Evolutionary conservation across 2,329 filamentous ascomycete species (phyloP), one percentile per base, ranked within the genome.

Genomic region (Penicillium sp.): DNA sequence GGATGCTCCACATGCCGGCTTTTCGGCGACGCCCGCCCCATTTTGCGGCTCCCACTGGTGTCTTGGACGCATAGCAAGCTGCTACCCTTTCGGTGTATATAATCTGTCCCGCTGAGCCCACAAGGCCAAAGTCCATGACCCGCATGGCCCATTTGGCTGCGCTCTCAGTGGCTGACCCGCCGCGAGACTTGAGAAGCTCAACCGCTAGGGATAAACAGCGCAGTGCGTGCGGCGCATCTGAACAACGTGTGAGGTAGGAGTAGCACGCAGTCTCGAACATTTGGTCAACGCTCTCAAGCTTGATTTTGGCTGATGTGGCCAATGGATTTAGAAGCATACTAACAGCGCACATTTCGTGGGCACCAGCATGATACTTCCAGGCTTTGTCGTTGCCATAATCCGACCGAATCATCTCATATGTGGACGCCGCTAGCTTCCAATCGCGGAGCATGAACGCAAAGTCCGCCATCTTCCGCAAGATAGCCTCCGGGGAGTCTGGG

Each of bases 371-470:
- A 68, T 97, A 90, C 65, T 86, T 90, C 94, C 94, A 99, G 1
- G 94, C 95, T 72, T 97, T 97, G 70, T 97, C 92, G 69, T 94
- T 94, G 68, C 86, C 87, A 72, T 93, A 99, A 71, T 99, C 95
- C 8, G 87, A 84, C 50, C 91, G 85, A 9, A 99, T 77, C 6
- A 99, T 82, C 54, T 99, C 93, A 70, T 97, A 99, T 0, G 90
- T 96, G 13, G 88, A 91, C 64, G 94, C 85, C 10, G 94, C 90
- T 35, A 99, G 78, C 73, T 95, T 97, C 86, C 89, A 99, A 72
- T 99, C 95, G 32, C 94, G 85, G 37, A 99, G 81, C 92, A 99
- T 97, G 68, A 99, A 96, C 12, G 91, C 87, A 74, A 93, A 97
- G 70, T 99, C 94, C 41, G 90, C 94, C 46, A 99, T 79, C 68